phyloP scores from a whole-genome alignment of 2,329 filamentous ascomycete genomes.

The Talaromyces rugulosus region DNA sequence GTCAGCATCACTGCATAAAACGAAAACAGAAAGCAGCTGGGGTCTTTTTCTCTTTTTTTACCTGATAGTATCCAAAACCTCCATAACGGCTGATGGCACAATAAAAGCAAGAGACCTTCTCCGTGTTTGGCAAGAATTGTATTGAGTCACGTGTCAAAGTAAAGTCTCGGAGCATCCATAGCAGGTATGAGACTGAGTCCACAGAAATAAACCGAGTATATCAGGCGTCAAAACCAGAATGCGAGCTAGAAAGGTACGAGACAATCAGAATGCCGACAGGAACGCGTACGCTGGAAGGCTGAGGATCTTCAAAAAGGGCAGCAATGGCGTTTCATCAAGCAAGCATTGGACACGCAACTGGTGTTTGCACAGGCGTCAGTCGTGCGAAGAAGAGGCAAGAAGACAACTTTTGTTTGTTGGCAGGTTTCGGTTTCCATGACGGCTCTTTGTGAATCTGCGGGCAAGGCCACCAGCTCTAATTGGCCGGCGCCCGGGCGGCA shows the following conservation, averaged over 20 bases:
- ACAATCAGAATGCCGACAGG: not conserved
- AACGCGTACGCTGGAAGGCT: not conserved
- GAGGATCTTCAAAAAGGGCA: not conserved
- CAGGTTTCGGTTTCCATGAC: not conserved
- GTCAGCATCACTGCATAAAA: not conserved
- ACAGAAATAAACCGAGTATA: not conserved
- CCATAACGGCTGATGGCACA: slow-evolving; percentile 23
- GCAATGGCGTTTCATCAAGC: not conserved
- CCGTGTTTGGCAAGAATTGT: not conserved
- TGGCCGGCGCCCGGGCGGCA: not conserved
- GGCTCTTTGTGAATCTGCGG: not conserved
- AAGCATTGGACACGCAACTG: not conserved
- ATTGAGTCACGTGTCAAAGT: not conserved
- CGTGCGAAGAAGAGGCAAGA: not conserved
- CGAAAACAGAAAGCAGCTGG: not conserved
- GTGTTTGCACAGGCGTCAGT: not conserved
- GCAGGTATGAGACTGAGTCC: not conserved
- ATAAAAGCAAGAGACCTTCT: not conserved
- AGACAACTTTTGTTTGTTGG: not conserved
- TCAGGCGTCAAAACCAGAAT: not conserved
- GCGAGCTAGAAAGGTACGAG: not conserved
- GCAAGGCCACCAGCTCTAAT: not conserved
- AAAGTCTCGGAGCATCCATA: not conserved
- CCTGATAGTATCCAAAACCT: slow-evolving; percentile 41
- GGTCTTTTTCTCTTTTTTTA: slow-evolving; percentile 19